Evolutionary conservation across 306 rosid genomes (phyloP), one percentile per base, ranked within the genome.

Genomic region (Medicago lupulina): DNA sequence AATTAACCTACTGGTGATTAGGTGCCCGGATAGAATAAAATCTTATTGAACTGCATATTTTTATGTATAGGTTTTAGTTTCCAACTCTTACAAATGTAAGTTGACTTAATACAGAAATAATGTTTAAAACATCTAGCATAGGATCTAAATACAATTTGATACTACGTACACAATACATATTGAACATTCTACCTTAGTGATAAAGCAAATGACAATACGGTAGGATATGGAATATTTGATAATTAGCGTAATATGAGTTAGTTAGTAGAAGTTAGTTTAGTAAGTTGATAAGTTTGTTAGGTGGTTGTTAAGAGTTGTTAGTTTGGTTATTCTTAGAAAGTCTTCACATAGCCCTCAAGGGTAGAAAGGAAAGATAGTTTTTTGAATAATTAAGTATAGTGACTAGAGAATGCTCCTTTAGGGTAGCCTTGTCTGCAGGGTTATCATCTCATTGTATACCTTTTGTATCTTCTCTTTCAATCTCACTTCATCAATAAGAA

Each of bases 1-100:
- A 71, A 16, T 78, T 53, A 70, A 36, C n/a, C 10, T 59, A 44
- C 44, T 72, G 74, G 64, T 44, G 0, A 64, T 64, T 39, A 59
- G 28, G 54, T 54, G 50, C 69, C 16, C 53, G 23, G 54, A 39
- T 34, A n/a, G 44, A 7, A 41, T 58, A 71, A 28, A 58, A 63
- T 59, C 51, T 21, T 31, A 16, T 39, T 25, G 7, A 40, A 39
- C 58, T 67, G 54, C 49, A 69, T 16, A 14, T 53, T 31, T 31
- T 23, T 23, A 55, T 46, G 16, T 21, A 36, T 46, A 36, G 40
- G 21, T 79, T 51, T 9, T 69, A 62, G 38, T 13, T 21, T 53
- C 44, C 3, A 28, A 31, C 23, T 43, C 46, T 59, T 54, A 12
- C 13, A 8, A 18, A 54, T 54, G 6, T 9, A 18, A 61, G 19